Base-by-base conservation (phyloP, 192 early-diverging fungal genomes). In the Linnemannia elongata region DNA sequence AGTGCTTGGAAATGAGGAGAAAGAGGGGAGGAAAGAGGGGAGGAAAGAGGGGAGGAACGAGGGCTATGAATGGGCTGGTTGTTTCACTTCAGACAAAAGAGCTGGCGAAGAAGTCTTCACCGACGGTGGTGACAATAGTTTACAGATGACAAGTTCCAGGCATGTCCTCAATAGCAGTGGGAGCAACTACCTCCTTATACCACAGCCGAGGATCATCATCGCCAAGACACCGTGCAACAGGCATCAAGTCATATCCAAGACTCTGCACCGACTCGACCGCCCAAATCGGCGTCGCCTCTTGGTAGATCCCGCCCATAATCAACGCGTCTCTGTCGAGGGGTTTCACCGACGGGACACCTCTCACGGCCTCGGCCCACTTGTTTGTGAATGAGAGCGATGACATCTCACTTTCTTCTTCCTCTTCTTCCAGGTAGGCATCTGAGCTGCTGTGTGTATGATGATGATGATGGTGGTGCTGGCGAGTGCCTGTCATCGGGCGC, bases 351-450 rank as follows among this genome's bases (percentile, higher is more conserved):
- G 79, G 78, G 0, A 87, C 38, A 49, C 85, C 85, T 9, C 85
- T 38, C 1, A 87, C 79, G 33, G 85, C 85, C 60, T 87, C 85
- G 24, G 85, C 79, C 72, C 79, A 81, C n/a, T 87, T 87, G 30
- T 70, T 74, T 3, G 70, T 45, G 2, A 75, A 80, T 4, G 63
- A 24, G 13, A 47, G 38, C 17, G 75, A 44, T 17, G 38, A 45
- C 17, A 66, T 36, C 74, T 36, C 54, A 4, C 35, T n/a, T 6
- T 77, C 42, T 9, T 68, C 60, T 38, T 77, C 33, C 9, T 18
- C 24, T n/a, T 71, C 38, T 9, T 41, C 69, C 69, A 63, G 10
- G 12, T n/a, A 33, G 9, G 30, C 30, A 13, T 63, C 1, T 30
- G 27, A 1, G 12, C 60, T 63, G 60, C 30, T 63, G 27, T 63